Evolutionary conservation across 202 grass and related monocot species (phyloP).

Genomic region (Sporobolus alterniflorus): DNA sequence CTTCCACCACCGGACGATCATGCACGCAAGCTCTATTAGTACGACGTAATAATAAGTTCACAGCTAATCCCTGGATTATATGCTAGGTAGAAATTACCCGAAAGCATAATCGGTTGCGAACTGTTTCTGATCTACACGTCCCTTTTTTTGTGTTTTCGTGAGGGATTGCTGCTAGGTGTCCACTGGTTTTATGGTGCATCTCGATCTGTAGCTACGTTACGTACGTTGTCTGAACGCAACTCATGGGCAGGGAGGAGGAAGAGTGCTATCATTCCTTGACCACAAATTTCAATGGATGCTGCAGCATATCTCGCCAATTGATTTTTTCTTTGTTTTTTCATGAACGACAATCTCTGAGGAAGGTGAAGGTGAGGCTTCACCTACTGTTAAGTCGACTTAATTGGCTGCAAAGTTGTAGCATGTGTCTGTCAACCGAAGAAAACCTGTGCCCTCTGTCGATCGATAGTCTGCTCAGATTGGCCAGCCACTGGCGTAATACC

Average conservation of each 20-base stretch:
- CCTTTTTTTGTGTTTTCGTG: background rate
- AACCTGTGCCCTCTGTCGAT: background rate
- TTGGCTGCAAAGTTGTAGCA: background rate
- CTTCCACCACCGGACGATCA: too few relatives aligned
- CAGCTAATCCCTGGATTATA: background rate
- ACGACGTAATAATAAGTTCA: background rate
- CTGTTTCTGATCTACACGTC: background rate
- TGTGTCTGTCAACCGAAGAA: background rate
- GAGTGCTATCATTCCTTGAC: background rate
- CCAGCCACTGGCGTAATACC: too few relatives aligned
- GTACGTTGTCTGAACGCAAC: background rate
- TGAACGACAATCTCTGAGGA: background rate
- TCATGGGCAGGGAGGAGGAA: background rate
- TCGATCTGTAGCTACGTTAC: background rate
- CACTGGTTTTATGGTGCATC: background rate
- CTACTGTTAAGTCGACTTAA: constrained; percentile 36
- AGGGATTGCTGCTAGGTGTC: background rate
- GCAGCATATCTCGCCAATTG: constrained; percentile 27
- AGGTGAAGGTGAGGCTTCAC: constrained; percentile 33
- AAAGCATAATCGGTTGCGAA: background rate
- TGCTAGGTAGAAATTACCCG: background rate
- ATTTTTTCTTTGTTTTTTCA: constrained; percentile 17
- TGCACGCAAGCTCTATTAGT: background rate
- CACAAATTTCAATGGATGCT: constrained; percentile 23
- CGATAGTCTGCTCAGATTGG: too few relatives aligned